Percentiles rank a stretch among this genome's conserved stretches.
Evolutionary conservation across 1,139 yeast species (phyloP).

Genomic region (Yamadazyma conglobata): DNA sequence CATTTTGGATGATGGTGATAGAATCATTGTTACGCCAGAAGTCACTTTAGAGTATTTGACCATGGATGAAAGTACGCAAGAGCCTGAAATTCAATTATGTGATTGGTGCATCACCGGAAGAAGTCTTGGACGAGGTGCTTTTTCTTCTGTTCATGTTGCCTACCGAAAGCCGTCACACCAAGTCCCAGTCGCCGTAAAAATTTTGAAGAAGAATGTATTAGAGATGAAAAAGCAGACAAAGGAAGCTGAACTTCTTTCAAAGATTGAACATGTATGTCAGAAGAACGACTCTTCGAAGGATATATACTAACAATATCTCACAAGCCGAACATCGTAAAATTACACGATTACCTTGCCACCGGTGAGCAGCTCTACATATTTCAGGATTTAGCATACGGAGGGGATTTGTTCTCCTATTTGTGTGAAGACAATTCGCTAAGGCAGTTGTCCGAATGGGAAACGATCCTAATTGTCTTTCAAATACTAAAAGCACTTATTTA

Average conservation of each 20-base stretch:
- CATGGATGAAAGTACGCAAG: too few species aligned
- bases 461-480: conserved; percentile 53
- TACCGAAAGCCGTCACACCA: conserved; percentile 12
- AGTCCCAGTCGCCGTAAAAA: conserved; percentile 49
- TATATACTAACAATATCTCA: conserved; percentile 14
- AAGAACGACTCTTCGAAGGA: neutral
- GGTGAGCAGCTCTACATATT: conserved; percentile 41
- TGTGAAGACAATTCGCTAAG: conserved; percentile 38
- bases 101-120: conserved; percentile 45
- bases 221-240: conserved; percentile 17
- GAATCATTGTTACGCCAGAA: too few species aligned
- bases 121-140: conserved; percentile 57
- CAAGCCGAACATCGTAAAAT: conserved; percentile 43
- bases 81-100: too few species aligned
- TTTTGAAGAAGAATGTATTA: conserved; percentile 29
- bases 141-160: conserved; percentile 49
- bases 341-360: conserved; percentile 37
- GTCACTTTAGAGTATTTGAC: too few species aligned
- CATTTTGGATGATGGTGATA: conserved; percentile 44
- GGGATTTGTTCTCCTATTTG: conserved; percentile 62
- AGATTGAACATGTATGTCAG: conserved; percentile 35
- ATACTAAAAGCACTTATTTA: conserved; percentile 51
- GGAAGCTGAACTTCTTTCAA: conserved; percentile 41
- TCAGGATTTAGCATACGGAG: conserved; percentile 57
- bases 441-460: conserved; percentile 51